Percentiles rank a stretch among this genome's conserved stretches.
phyloP scores from a whole-genome alignment of 305 asterid species.

The Solanum hybrid region DNA sequence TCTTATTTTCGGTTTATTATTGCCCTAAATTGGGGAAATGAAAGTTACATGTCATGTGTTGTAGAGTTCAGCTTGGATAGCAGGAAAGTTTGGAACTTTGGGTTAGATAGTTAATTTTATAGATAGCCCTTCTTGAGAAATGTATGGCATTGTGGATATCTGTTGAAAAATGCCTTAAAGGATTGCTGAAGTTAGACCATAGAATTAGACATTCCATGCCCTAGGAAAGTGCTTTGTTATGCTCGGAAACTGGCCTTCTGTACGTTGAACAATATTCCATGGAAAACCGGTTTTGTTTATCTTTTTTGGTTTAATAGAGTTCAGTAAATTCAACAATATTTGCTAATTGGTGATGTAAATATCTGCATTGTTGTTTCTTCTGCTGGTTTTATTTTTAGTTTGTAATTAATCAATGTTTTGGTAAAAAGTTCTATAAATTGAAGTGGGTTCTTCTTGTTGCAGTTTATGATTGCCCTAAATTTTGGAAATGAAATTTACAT shows the following conservation, averaged over 20 bases:
- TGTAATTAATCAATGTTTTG: not conserved
- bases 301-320: not conserved
- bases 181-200: not conserved
- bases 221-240: not conserved
- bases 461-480: not conserved
- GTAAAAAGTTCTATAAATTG: not conserved
- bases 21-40: not conserved
- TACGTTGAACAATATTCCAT: not conserved
- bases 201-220: not conserved
- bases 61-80: not conserved
- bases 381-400: not conserved
- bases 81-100: slow-evolving; percentile 3
- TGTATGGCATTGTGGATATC: not conserved
- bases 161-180: not conserved
- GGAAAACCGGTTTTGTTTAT: not conserved
- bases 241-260: not conserved
- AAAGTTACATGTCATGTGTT: not conserved
- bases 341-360: not conserved
- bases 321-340: not conserved
- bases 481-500: not conserved
- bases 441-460: not conserved
- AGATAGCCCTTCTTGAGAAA: not conserved
- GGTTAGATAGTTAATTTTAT: not conserved
- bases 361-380: not conserved
- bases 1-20: not conserved